Conservation (phyloP, 371 early-diverging fungal species). For the Mortierella sp. region DNA sequence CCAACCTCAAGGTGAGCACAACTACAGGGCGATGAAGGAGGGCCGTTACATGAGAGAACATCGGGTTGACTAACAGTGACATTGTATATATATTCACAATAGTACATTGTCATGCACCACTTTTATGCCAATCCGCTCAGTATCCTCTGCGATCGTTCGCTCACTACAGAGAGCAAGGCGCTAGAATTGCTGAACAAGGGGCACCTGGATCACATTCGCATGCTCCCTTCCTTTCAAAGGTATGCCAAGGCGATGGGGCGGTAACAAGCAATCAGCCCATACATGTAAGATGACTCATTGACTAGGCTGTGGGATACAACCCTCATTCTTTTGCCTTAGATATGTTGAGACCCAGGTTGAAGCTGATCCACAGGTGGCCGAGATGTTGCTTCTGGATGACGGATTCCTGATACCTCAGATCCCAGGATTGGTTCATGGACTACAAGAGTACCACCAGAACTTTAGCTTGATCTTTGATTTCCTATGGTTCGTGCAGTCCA, state of each 20-base stretch:
- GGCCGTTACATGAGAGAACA: neutral
- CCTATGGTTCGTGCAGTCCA: slow-evolving; percentile 60
- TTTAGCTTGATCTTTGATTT: slow-evolving; percentile 65
- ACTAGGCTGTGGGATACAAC: slow-evolving; percentile 1
- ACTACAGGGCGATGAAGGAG: too few relatives aligned
- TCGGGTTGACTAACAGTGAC: neutral
- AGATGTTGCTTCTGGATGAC: slow-evolving; percentile 66
- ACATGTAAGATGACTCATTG: too few relatives aligned
- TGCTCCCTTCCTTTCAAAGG: slow-evolving; percentile 78
- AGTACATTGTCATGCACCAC: slow-evolving; percentile 90
- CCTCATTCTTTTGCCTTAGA: slow-evolving; percentile 13
- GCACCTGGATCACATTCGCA: slow-evolving; percentile 73
- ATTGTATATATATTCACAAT: neutral
- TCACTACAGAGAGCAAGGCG: slow-evolving; percentile 36
- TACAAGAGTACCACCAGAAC: slow-evolving; percentile 62
- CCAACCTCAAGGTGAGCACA: slow-evolving; percentile 75
- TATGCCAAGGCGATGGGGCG: too few relatives aligned
- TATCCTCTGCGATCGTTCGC: slow-evolving; percentile 61
- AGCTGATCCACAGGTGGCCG: slow-evolving; percentile 59
- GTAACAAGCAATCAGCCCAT: too few relatives aligned
- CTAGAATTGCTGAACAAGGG: slow-evolving; percentile 57
- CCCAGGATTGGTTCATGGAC: slow-evolving; percentile 53
- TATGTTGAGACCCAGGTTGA: slow-evolving; percentile 61
- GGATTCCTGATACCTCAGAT: slow-evolving; percentile 57
- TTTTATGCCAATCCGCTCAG: slow-evolving; percentile 89